Evolutionary conservation across 129 eudicot species (phyloP), one percentile per base, ranked within the genome.

Genomic region (Cynara cardunculus): DNA sequence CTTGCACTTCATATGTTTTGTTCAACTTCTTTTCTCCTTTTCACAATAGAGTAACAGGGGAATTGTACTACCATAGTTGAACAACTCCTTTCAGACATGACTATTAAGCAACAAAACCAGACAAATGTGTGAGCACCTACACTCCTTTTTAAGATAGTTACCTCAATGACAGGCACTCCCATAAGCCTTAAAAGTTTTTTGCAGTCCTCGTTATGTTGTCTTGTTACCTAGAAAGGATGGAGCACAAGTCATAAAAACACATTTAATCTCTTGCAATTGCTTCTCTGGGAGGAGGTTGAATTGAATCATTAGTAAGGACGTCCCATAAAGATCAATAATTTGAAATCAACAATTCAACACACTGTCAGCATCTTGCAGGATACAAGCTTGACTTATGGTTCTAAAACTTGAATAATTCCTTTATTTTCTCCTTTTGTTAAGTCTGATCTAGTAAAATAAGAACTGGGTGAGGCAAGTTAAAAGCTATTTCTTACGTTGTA

Each of bases 91-190:
- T 32, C 34, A 72, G 19, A 72, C 66, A 72, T 35, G 14, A 61
- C 79, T 49, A 37, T 4, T 10, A 8, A 22, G 27, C 27, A 27
- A 30, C 21, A 79, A 26, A 21, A 30, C 59, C 31, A 30, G 13
- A 71, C 61, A 62, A 41, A 9, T 37, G 67, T 22, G 21, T 44
- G 22, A 71, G 41, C 37, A 16, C 14, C n/a, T 3, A 56, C 30
- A 25, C 56, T 4, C 1, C 19, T 1, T 35, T 26, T 49, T 28
- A 26, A 49, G 62, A 73, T 16, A 4, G 71, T 75, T 79, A 94
- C 99, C 99, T 94, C 99, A 78, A 94, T 84, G 56, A 92, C 97
- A 37, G 99, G 99, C 79, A 94, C 96, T 73, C 99, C 99, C 99
- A 94, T 94, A 37, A 94, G 94, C 84, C 87, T 86, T 16, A 94